Evolutionary conservation across 2,329 filamentous ascomycete species (phyloP).

Genomic region (Pseudomassariella vexata): DNA sequence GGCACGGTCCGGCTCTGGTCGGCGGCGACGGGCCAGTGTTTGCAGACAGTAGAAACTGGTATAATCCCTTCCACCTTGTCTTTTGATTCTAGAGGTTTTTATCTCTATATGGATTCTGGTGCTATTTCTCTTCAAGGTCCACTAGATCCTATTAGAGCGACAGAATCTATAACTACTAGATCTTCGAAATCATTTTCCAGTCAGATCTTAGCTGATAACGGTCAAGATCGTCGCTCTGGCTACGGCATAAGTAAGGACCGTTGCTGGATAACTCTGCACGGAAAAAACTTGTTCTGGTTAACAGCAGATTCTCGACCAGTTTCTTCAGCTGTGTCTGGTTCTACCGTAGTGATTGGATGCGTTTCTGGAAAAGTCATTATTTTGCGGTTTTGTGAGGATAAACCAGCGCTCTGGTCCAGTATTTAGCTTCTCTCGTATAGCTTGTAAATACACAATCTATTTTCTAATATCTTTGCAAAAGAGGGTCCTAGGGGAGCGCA

Average conservation of each 20-base stretch:
- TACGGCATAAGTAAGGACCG: slow-evolving; percentile 1
- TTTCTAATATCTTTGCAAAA: slow-evolving; percentile 1
- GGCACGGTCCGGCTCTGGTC: slow-evolving; percentile 10
- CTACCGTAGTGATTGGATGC: slow-evolving; percentile 1
- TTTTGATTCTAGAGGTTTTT: background rate
- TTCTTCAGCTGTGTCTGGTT: background rate
- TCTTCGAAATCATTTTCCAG: too few relatives aligned
- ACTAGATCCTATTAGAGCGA: background rate
- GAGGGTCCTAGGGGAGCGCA: background rate
- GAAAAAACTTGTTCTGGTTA: background rate
- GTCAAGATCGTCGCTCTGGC: background rate
- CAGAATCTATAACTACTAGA: background rate
- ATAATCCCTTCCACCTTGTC: background rate
- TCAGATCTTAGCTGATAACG: background rate
- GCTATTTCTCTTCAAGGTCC: background rate
- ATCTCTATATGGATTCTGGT: slow-evolving; percentile 1
- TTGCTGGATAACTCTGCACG: background rate
- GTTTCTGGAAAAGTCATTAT: slow-evolving; percentile 1
- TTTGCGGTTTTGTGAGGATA: background rate
- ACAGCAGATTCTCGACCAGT: background rate
- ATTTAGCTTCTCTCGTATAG: too few relatives aligned
- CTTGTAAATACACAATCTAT: too few relatives aligned
- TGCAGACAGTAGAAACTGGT: slow-evolving; percentile 9
- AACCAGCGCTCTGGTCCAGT: background rate
- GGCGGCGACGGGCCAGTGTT: slow-evolving; percentile 4